Conservation (phyloP, 768 basidiomycete genomes). For the Kockovaella imperatae region DNA sequence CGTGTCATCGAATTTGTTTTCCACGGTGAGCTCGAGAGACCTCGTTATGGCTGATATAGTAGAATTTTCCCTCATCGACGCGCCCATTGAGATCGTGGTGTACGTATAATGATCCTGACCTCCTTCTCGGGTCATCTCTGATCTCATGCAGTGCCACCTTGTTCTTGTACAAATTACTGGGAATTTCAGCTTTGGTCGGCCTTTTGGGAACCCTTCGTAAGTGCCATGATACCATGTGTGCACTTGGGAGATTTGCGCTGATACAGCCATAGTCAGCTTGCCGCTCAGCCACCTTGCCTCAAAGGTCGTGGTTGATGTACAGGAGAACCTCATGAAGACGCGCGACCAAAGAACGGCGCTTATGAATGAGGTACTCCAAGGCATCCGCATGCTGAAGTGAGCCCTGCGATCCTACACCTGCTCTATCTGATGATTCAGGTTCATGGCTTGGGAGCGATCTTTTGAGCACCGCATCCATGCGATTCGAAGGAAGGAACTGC, state of each 20-base stretch:
- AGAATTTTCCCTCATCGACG: constrained; percentile 30
- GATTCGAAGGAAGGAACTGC: constrained; percentile 70
- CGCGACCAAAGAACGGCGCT: constrained; percentile 80
- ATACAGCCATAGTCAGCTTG: constrained; percentile 46
- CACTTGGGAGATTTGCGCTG: background rate
- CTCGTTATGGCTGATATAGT: constrained; percentile 3
- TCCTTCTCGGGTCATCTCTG: background rate
- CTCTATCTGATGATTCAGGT: constrained; percentile 47
- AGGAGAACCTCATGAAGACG: constrained; percentile 83
- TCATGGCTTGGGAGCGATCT: constrained; percentile 91
- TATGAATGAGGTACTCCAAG: constrained; percentile 87
- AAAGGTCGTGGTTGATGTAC: constrained; percentile 65
- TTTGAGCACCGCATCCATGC: constrained; percentile 69
- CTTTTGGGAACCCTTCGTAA: constrained; percentile 62
- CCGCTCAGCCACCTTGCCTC: constrained; percentile 80
- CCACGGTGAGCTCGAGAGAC: constrained; percentile 26
- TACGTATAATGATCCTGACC: constrained; percentile 1
- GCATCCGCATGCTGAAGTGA: constrained; percentile 80
- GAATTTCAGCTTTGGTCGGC: constrained; percentile 50
- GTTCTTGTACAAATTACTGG: constrained; percentile 73
- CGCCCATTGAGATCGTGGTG: constrained; percentile 52
- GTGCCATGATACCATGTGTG: background rate
- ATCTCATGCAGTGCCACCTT: constrained; percentile 52
- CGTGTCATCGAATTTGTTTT: constrained; percentile 68
- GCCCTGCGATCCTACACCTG: background rate